A percentile compares a stretch with the other conserved stretches of the same genome.
Evolutionary conservation across 495 filamentous ascomycete species (phyloP).

Genomic region (Neurospora sp.): DNA sequence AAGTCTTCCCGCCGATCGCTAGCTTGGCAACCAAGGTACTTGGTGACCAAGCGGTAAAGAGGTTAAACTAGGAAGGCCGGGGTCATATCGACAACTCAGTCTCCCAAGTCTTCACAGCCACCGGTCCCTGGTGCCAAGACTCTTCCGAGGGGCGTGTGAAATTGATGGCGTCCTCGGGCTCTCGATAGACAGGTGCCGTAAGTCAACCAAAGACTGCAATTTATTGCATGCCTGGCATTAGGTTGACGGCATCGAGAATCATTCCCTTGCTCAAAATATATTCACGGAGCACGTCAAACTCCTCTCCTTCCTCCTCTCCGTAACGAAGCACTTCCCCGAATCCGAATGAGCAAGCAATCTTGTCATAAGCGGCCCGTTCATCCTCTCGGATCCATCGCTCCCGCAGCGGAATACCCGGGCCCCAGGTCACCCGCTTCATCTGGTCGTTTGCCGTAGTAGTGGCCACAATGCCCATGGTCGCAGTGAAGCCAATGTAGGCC

Average conservation of each 20-base stretch:
- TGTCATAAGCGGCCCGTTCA: constrained; percentile 82
- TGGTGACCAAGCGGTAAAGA: constrained; percentile 6
- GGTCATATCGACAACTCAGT: constrained; percentile 1
- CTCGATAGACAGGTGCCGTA: neutral
- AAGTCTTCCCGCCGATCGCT: constrained; percentile 17
- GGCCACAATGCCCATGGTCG: constrained; percentile 71
- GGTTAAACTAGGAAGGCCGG: constrained; percentile 17
- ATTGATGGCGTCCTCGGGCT: constrained; percentile 15
- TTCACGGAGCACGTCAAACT: constrained; percentile 77
- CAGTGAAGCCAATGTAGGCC: constrained; percentile 70
- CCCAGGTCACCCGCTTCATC: constrained; percentile 88
- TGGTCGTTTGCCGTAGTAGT: constrained; percentile 83
- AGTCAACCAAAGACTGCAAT: neutral
- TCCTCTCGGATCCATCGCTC: constrained; percentile 89
- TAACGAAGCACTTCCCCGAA: constrained; percentile 69
- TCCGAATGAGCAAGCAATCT: constrained; percentile 77
- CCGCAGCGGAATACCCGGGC: constrained; percentile 63
- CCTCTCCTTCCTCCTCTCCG: constrained; percentile 83
- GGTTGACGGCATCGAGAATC: constrained; percentile 74
- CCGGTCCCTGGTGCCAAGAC: constrained; percentile 10
- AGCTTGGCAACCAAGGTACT: constrained; percentile 1
- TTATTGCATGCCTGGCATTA: constrained; percentile 85
- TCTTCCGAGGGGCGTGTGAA: constrained; percentile 1
- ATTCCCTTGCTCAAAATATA: constrained; percentile 73
- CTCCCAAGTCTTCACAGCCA: constrained; percentile 12